Conservation (phyloP, 2,329 filamentous ascomycete genomes). For the Nemania abortiva region DNA sequence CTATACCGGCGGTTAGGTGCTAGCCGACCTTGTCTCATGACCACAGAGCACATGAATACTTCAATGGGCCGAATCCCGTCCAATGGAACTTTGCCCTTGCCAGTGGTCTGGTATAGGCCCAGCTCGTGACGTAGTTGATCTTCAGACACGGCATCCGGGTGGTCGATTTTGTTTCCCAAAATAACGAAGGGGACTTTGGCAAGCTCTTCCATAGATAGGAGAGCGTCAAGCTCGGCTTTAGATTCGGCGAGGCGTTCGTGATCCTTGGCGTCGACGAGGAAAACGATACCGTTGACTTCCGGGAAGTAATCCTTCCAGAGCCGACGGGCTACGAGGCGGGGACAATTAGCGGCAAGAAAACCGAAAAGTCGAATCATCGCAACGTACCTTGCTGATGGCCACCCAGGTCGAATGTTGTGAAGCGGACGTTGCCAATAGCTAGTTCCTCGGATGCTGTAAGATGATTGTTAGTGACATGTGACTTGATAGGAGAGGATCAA, state of each 20-base stretch:
- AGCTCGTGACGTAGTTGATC: constrained; percentile 93
- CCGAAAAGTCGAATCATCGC: neutral
- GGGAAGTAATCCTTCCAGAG: constrained; percentile 98
- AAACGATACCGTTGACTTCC: constrained; percentile 95
- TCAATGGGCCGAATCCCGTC: constrained; percentile 96
- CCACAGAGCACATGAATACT: constrained; percentile 99
- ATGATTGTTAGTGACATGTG: constrained; percentile 46
- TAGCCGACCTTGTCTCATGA: constrained; percentile 88
- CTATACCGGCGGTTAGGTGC: neutral
- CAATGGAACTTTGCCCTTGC: constrained; percentile 92
- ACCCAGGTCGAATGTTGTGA: constrained; percentile 94
- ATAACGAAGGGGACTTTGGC: constrained; percentile 95
- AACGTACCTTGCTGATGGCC: constrained; percentile 87
- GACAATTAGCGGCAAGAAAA: constrained; percentile 26
- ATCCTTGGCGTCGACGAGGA: constrained; percentile 97
- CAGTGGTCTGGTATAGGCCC: constrained; percentile 94
- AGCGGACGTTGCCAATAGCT: constrained; percentile 91
- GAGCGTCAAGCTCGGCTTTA: constrained; percentile 95
- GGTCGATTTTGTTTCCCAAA: constrained; percentile 99
- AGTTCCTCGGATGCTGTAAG: constrained; percentile 85
- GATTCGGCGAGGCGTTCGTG: constrained; percentile 93
- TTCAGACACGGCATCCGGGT: constrained; percentile 94
- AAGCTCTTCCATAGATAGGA: constrained; percentile 96
- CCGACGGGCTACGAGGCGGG: constrained; percentile 75
- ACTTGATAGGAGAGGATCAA: constrained; percentile 36